phyloP scores from a whole-genome alignment of 129 eudicot genomes.

The Smallanthus sonchifolius region DNA sequence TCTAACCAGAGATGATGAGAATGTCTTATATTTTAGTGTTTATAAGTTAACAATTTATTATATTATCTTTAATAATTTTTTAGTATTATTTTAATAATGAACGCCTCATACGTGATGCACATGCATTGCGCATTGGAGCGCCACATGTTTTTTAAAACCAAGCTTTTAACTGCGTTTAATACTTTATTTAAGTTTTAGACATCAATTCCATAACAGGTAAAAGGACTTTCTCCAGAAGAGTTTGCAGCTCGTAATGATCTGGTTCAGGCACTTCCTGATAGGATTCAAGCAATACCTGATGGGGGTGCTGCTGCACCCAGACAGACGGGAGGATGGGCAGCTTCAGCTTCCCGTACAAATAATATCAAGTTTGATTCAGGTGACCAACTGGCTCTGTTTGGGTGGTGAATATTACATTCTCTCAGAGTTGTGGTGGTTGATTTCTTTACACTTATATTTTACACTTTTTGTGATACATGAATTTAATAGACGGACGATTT shows the following conservation, averaged over 20 bases:
- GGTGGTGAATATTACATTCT: not conserved
- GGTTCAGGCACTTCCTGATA: conserved; percentile 80
- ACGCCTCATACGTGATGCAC: no score
- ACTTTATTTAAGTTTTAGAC: not conserved
- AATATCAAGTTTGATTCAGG: conserved; percentile 83
- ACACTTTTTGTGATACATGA: not conserved
- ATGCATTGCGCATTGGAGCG: no score
- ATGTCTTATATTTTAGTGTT: no score
- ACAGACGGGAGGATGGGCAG: conserved; percentile 74
- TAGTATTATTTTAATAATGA: no score
- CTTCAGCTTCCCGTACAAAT: conserved; percentile 73
- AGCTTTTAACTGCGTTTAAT: not conserved
- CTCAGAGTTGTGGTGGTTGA: not conserved
- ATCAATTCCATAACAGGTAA: conserved; percentile 45
- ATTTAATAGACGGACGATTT: conserved; percentile 58
- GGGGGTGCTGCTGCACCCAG: conserved; percentile 75
- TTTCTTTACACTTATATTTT: not conserved
- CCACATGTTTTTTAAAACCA: no score
- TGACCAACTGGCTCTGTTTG: conserved; percentile 1
- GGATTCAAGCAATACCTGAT: conserved; percentile 88
- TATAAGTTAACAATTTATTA: no score
- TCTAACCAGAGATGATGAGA: no score
- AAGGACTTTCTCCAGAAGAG: conserved; percentile 85
- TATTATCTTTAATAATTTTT: no score
- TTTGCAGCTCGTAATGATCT: conserved; percentile 74